Evolutionary conservation across 2,329 filamentous ascomycete genomes (phyloP).

Genomic region (Byssoonygena ceratinophila): DNA sequence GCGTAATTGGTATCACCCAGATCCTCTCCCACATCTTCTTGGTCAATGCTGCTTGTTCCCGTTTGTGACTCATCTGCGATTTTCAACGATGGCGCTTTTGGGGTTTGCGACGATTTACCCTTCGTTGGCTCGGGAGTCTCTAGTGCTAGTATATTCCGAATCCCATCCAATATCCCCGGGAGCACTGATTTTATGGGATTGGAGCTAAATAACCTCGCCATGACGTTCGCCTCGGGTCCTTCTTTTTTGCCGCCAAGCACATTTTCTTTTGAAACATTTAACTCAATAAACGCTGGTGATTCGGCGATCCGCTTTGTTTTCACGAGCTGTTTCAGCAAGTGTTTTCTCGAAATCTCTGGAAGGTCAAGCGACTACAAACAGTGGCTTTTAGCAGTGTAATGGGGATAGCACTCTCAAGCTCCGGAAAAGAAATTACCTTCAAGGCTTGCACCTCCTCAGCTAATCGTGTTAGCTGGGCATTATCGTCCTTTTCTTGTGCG

Average conservation of each 20-base stretch:
- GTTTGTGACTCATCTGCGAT: neutral
- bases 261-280: slow-evolving; percentile 28
- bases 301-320: slow-evolving; percentile 49
- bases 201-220: slow-evolving; percentile 50
- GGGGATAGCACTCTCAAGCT: too few species aligned
- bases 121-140: slow-evolving; percentile 11
- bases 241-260: slow-evolving; percentile 30
- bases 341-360: slow-evolving; percentile 40
- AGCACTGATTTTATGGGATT: slow-evolving; percentile 48
- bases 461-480: slow-evolving; percentile 35
- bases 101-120: neutral
- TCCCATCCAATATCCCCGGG: slow-evolving; percentile 36
- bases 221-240: slow-evolving; percentile 46
- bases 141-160: slow-evolving; percentile 32
- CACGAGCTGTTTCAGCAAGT: slow-evolving; percentile 47
- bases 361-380: slow-evolving; percentile 41
- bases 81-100: neutral
- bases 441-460: slow-evolving; percentile 47
- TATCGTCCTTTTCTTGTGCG: slow-evolving; percentile 38
- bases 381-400: too few species aligned
- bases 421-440: slow-evolving; percentile 36
- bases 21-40: slow-evolving; percentile 5
- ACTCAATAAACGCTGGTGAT: slow-evolving; percentile 38
- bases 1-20: slow-evolving; percentile 18
- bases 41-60: neutral